Percentiles rank a stretch among this genome's conserved stretches.
Evolutionary conservation across 2,329 filamentous ascomycete species (phyloP).

Genomic region (Purpureocillium takamizusanense): DNA sequence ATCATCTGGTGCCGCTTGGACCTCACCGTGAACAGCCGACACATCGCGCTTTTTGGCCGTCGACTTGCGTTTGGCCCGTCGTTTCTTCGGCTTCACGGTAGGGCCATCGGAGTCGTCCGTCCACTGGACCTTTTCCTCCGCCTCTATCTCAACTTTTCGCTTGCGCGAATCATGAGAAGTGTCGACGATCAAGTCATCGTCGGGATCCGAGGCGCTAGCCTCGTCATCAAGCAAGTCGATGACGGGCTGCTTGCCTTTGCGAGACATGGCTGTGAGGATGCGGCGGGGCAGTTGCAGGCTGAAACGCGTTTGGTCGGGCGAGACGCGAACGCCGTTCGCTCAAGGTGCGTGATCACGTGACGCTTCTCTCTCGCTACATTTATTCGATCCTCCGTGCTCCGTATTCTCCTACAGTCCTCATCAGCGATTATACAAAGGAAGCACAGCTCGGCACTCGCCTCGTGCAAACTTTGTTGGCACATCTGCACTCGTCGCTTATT

Average conservation of each 20-base stretch:
- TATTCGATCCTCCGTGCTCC: no score
- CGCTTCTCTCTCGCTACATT: background rate
- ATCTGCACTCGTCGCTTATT: no score
- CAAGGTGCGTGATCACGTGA: background rate
- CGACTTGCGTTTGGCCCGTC: conserved; percentile 18
- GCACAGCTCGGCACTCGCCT: no score
- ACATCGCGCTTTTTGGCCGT: conserved; percentile 14
- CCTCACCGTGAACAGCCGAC: conserved; percentile 14
- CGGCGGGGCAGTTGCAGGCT: background rate
- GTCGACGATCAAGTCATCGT: conserved; percentile 3
- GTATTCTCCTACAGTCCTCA: no score
- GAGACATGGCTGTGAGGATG: background rate
- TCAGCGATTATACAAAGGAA: no score
- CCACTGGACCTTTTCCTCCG: conserved; percentile 39
- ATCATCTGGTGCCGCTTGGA: conserved; percentile 29
- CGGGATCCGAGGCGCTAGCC: conserved; percentile 11
- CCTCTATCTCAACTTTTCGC: conserved; percentile 25
- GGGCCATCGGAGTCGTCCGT: conserved; percentile 51
- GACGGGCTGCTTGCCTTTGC: conserved; percentile 3
- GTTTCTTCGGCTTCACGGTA: conserved; percentile 45
- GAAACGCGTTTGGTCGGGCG: background rate
- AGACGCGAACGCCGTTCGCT: background rate
- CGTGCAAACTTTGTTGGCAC: no score
- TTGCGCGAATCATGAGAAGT: conserved; percentile 16
- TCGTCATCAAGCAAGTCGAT: conserved; percentile 18